Percentiles rank a stretch among this genome's conserved stretches.
These are phyloP conservation scores for Suhomyces sp. DNA, from an alignment of 805 yeast genomes.

Conservation along the genomic window DNA sequence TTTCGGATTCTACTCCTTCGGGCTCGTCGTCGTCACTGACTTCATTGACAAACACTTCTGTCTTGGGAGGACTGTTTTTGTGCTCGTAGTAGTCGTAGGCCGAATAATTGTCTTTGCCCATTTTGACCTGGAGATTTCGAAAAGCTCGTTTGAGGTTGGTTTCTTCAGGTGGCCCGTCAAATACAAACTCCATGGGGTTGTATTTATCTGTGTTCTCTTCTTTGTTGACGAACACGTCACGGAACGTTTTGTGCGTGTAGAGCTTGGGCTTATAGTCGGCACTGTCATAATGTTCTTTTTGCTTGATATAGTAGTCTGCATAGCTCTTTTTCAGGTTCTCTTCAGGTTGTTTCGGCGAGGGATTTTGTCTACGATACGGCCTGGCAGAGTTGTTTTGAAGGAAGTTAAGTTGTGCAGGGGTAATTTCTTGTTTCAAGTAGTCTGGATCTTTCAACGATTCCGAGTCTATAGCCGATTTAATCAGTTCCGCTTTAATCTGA, in stretches of 20 bases:
- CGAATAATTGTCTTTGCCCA: slow-evolving; percentile 30
- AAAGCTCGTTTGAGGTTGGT: slow-evolving; percentile 21
- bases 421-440: slow-evolving; percentile 29
- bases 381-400: slow-evolving; percentile 13
- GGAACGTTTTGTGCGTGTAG: slow-evolving; percentile 40
- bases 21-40: slow-evolving; percentile 14
- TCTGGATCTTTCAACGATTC: slow-evolving; percentile 16
- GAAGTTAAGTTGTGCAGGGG: slow-evolving; percentile 37
- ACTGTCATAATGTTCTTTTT: slow-evolving; percentile 32
- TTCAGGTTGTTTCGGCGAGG: background rate
- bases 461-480: background rate
- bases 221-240: slow-evolving; percentile 33
- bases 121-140: slow-evolving; percentile 24
- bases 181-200: slow-evolving; percentile 41
- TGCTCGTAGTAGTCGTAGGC: slow-evolving; percentile 35
- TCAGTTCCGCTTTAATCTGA: background rate
- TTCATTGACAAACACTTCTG: slow-evolving; percentile 18
- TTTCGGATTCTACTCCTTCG: slow-evolving; percentile 1
- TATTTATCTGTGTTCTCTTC: slow-evolving; percentile 28
- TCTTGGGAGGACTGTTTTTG: slow-evolving; percentile 13
- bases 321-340: slow-evolving; percentile 6
- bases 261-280: slow-evolving; percentile 32
- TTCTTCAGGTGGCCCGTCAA: slow-evolving; percentile 23
- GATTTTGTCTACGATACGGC: background rate
- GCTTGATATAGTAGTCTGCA: slow-evolving; percentile 36